A percentile compares a stretch with the other conserved stretches of the same genome.
phyloP scores from a whole-genome alignment of 176 grass and related monocot species.

The Luzula sylvatica region DNA sequence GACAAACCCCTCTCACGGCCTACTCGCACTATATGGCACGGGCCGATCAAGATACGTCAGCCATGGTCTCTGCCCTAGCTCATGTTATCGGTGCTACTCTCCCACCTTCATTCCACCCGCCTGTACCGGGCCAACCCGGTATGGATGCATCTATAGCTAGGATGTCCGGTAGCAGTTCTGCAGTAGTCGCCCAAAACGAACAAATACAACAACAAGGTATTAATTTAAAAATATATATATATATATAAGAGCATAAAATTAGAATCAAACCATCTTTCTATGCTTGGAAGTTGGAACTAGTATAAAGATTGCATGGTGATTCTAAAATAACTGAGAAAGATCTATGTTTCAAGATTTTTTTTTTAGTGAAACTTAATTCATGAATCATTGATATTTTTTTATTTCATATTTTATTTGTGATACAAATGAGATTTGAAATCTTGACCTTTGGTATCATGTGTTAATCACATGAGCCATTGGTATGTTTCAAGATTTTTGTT shows the following conservation, averaged over 20 bases:
- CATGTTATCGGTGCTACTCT: constrained; percentile 64
- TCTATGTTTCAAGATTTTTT: not conserved
- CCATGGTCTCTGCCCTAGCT: constrained; percentile 81
- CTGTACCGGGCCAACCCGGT: not conserved
- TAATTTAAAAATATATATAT: not conserved
- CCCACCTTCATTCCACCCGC: not conserved
- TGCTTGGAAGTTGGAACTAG: not conserved
- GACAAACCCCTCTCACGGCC: constrained; percentile 2
- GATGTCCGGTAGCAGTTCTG: not conserved
- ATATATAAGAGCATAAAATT: not conserved
- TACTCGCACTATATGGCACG: constrained; percentile 54
- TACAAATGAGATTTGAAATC: no score
- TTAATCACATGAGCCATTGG: no score
- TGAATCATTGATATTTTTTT: no score
- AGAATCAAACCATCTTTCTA: not conserved
- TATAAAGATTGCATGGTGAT: not conserved
- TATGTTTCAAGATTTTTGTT: no score
- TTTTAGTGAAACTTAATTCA: no score
- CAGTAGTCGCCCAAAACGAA: not conserved
- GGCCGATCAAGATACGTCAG: constrained; percentile 57
- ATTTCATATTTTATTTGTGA: no score
- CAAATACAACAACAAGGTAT: constrained; percentile 38
- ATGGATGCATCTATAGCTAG: not conserved
- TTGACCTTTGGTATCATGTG: no score
- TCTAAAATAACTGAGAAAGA: not conserved